phyloP scores from a whole-genome alignment of 306 rosid species.

The Vigna radiata region DNA sequence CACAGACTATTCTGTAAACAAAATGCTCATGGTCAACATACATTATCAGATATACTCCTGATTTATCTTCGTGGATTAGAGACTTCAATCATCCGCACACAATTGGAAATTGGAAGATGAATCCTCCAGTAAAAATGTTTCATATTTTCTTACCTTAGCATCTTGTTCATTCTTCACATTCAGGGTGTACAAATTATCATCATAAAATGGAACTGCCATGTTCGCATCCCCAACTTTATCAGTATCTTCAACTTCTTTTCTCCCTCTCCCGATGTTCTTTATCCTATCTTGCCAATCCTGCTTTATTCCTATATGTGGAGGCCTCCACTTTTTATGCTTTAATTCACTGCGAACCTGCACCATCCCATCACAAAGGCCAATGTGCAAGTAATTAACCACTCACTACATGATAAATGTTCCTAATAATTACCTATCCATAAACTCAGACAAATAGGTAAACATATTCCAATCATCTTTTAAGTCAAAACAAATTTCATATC shows the following conservation, averaged over 20 bases:
- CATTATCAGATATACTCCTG: constrained; percentile 16
- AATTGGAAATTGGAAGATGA: constrained; percentile 15
- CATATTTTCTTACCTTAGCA: constrained; percentile 66
- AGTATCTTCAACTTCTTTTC: constrained; percentile 71
- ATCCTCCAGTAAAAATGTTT: constrained; percentile 30
- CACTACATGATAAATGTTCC: constrained; percentile 3
- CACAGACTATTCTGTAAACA: constrained; percentile 23
- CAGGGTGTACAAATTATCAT: constrained; percentile 78
- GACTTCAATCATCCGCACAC: constrained; percentile 30
- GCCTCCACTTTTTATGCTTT: constrained; percentile 73
- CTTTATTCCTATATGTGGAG: constrained; percentile 68
- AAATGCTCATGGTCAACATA: constrained; percentile 14
- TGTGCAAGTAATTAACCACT: constrained; percentile 17
- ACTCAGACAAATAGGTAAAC: background rate
- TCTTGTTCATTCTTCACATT: constrained; percentile 90
- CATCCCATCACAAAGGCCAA: constrained; percentile 41
- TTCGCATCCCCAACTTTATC: constrained; percentile 67
- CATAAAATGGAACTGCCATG: constrained; percentile 83
- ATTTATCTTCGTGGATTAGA: background rate
- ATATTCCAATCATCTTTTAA: constrained; percentile 7
- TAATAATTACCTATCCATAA: constrained; percentile 2
- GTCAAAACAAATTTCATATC: constrained; percentile 8
- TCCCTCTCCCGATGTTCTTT: constrained; percentile 73
- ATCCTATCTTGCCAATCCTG: constrained; percentile 95
- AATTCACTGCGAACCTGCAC: constrained; percentile 62